These are phyloP conservation scores for Arabidopsis hybrid DNA, from an alignment of 441 rosid species.

Conservation along the genomic window DNA sequence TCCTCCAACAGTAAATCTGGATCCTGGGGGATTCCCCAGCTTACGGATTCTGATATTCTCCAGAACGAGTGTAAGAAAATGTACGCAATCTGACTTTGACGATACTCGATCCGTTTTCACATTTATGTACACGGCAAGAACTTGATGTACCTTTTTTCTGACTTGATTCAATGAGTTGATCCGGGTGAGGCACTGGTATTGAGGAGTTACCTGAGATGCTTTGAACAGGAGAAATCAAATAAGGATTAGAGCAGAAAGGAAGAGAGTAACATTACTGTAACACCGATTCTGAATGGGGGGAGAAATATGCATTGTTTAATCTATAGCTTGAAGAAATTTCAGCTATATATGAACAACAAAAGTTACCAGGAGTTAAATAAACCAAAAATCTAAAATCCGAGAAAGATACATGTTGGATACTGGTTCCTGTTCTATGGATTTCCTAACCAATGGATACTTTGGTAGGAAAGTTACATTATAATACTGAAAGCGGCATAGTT, in stretches of 20 bases:
- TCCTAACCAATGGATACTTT: constrained; percentile 47
- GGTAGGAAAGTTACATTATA: constrained; percentile 59
- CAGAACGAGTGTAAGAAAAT: constrained; percentile 79
- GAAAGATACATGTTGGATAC: constrained; percentile 52
- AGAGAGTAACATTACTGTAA: constrained; percentile 4
- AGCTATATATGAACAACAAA: constrained; percentile 38
- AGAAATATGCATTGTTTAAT: constrained; percentile 32
- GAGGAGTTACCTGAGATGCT: constrained; percentile 35
- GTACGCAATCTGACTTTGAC: constrained; percentile 72
- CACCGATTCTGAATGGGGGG: constrained; percentile 7
- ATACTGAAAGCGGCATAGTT: constrained; percentile 23
- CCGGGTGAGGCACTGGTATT: neutral
- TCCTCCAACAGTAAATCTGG: constrained; percentile 70
- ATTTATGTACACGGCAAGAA: constrained; percentile 14
- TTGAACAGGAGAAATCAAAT: constrained; percentile 18
- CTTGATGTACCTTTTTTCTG: constrained; percentile 27
- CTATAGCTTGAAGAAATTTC: constrained; percentile 38
- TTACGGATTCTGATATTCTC: constrained; percentile 75
- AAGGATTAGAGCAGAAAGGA: constrained; percentile 6
- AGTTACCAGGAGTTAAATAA: constrained; percentile 13
- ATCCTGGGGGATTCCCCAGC: constrained; percentile 59
- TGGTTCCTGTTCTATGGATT: constrained; percentile 51
- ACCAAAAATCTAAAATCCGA: constrained; percentile 37
- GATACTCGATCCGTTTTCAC: constrained; percentile 1
- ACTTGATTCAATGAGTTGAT: constrained; percentile 24